Percentiles rank a stretch among this genome's conserved stretches.
Evolutionary conservation across 2,329 filamentous ascomycete species (phyloP).

Genomic region (Exophiala sideris): DNA sequence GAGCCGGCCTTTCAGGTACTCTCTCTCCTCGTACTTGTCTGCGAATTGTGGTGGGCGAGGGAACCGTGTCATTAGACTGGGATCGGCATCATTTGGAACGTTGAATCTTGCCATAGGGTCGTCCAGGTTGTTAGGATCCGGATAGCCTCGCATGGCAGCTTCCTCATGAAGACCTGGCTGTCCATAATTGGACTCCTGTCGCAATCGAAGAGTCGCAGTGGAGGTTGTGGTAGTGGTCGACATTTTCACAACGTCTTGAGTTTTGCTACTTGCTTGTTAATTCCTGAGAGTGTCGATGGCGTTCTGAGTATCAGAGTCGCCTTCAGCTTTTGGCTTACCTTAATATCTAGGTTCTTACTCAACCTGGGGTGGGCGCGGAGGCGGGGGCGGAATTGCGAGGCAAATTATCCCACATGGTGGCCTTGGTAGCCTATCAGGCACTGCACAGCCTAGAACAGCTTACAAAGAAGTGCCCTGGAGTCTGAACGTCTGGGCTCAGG

Average conservation of each 20-base stretch:
- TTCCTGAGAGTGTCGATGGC: background rate
- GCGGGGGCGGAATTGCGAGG: no score
- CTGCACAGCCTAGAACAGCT: background rate
- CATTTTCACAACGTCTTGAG: background rate
- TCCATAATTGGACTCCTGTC: background rate
- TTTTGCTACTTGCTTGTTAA: background rate
- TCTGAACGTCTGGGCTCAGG: no score
- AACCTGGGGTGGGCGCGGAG: no score
- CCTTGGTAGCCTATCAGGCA: background rate
- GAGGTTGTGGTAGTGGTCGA: background rate
- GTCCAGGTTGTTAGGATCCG: background rate
- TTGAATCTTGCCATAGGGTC: background rate
- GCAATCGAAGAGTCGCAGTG: background rate
- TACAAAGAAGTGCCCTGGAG: no score
- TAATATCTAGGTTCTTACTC: background rate
- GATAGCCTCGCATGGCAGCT: background rate
- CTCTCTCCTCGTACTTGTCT: slow-evolving; percentile 35
- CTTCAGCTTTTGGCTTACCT: background rate
- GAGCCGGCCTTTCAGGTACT: slow-evolving; percentile 45
- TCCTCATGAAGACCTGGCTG: background rate
- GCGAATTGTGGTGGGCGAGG: slow-evolving; percentile 7
- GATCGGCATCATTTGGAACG: background rate
- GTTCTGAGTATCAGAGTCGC: background rate
- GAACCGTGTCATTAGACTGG: slow-evolving; percentile 1
- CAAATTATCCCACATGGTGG: background rate